Conservation (phyloP, 306 rosid species). For the Cucurbita maxima region DNA sequence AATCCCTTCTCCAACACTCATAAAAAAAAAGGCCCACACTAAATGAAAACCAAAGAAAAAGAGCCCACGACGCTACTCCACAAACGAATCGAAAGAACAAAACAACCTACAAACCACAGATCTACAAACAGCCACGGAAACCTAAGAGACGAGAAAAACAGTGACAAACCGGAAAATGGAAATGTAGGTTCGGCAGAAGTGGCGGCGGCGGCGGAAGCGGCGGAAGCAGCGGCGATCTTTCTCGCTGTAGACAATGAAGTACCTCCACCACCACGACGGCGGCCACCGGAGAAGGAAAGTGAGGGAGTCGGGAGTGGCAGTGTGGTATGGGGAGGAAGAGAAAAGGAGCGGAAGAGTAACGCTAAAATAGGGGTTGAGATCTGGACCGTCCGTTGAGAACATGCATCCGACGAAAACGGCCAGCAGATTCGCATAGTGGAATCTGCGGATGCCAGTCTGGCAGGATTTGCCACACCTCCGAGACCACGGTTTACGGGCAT, state of each 20-base stretch:
- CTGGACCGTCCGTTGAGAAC: not conserved
- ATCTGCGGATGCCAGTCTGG: not conserved
- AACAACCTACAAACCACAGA: not conserved
- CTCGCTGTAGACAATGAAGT: not conserved
- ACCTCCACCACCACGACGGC: not conserved
- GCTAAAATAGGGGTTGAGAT: not conserved
- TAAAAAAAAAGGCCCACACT: not conserved
- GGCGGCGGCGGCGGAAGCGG: not conserved
- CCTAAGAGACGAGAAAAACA: not conserved
- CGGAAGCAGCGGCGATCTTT: not conserved
- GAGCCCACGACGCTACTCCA: not conserved
- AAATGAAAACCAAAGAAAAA: not conserved
- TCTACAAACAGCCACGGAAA: not conserved
- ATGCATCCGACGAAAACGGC: constrained; percentile 1
- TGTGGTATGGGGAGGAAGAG: not conserved
- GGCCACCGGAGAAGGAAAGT: not conserved
- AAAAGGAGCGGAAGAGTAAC: not conserved
- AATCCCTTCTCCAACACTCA: not conserved
- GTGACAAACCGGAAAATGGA: not conserved
- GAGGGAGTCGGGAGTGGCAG: not conserved
- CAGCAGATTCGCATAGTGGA: not conserved
- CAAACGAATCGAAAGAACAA: not conserved
- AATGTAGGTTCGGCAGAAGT: not conserved
- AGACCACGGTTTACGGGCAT: too few species aligned
- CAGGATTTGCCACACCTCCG: too few species aligned